These are phyloP conservation scores for Fusarium odoratissimum DNA, from an alignment of 2,329 filamentous ascomycete genomes.

Conservation along the genomic window DNA sequence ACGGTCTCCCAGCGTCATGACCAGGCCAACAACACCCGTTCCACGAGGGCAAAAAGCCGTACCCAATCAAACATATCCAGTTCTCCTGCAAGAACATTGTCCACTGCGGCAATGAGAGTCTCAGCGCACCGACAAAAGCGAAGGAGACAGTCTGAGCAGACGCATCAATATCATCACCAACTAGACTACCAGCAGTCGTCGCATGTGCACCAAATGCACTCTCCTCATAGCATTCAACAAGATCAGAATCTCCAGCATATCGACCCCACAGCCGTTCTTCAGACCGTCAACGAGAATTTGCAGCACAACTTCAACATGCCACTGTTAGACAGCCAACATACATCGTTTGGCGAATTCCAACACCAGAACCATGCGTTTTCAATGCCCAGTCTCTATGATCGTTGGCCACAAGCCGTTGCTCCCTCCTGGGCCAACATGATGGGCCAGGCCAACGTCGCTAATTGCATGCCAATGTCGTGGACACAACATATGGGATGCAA, in stretches of 20 bases:
- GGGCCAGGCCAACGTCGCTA: conserved; percentile 15
- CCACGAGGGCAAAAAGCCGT: conserved; percentile 19
- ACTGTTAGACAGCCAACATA: conserved; percentile 16
- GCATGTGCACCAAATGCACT: conserved; percentile 29
- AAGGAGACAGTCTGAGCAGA: conserved; percentile 28
- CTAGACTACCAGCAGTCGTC: conserved; percentile 25
- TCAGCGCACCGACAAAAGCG: conserved; percentile 34
- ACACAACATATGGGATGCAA: conserved; percentile 40
- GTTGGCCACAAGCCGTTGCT: conserved; percentile 19
- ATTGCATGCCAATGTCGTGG: conserved; percentile 34
- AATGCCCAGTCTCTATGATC: conserved; percentile 11
- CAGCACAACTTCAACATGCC: conserved; percentile 34
- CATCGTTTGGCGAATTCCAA: conserved; percentile 30
- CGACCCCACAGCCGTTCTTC: conserved; percentile 40
- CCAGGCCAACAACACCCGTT: conserved; percentile 12
- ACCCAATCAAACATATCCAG: conserved; percentile 19
- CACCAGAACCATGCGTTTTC: conserved; percentile 28
- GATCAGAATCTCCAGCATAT: conserved; percentile 26
- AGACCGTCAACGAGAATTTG: conserved; percentile 34
- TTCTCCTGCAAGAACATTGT: conserved; percentile 21
- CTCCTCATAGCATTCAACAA: conserved; percentile 26
- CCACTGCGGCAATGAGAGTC: conserved; percentile 17
- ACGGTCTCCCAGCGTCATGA: neutral
- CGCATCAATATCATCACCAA: conserved; percentile 19
- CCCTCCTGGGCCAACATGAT: conserved; percentile 36